These are phyloP conservation scores for Dendrobium catenatum DNA, from an alignment of 106 monocot genomes.

Conservation along the genomic window DNA sequence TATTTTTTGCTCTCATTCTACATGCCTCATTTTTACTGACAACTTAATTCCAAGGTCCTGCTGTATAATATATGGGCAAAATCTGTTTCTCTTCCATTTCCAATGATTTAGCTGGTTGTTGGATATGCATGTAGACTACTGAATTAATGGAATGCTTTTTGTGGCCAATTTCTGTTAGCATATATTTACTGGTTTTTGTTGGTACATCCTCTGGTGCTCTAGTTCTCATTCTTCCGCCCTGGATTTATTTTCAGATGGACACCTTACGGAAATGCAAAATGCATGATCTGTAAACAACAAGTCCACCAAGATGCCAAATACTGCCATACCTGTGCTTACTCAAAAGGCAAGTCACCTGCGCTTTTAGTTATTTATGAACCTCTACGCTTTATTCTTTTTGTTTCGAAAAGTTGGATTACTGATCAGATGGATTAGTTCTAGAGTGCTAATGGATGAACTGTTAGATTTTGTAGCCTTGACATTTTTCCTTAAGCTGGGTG, in stretches of 20 bases:
- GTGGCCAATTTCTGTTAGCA: background rate
- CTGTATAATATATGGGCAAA: background rate
- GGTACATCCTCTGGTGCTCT: background rate
- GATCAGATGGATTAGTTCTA: background rate
- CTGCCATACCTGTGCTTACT: conserved; percentile 99
- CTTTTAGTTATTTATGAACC: background rate
- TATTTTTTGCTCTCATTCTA: too few species aligned
- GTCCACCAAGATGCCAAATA: conserved; percentile 95
- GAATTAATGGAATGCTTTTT: background rate
- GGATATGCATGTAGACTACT: background rate
- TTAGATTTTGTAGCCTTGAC: background rate
- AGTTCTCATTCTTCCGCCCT: background rate
- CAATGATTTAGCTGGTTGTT: too few species aligned
- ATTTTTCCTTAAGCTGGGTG: background rate
- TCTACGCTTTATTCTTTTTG: background rate
- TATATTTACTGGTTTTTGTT: background rate
- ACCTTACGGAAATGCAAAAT: conserved; percentile 86
- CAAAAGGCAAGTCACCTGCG: conserved; percentile 56
- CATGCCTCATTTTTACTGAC: too few species aligned
- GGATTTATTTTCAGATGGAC: conserved; percentile 62
- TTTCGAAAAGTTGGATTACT: background rate
- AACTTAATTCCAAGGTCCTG: too few species aligned
- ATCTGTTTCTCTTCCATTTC: background rate
- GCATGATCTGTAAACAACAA: conserved; percentile 97
- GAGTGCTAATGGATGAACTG: background rate